Evolutionary conservation across 75 land plant genomes (phyloP).

Genomic region (Chamaecyparis obtusa): DNA sequence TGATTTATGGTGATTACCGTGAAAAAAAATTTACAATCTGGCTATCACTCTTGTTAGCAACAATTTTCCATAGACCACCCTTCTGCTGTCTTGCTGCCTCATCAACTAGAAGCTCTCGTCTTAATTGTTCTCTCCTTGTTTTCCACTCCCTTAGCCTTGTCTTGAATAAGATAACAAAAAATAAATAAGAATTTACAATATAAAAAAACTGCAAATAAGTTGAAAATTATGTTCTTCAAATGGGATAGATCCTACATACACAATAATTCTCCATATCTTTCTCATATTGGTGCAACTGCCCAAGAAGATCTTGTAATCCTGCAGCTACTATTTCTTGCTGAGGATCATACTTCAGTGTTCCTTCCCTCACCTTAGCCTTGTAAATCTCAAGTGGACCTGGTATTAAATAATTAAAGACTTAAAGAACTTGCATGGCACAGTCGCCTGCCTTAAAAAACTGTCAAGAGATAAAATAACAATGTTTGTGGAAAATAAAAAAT

Average conservation of each 20-base stretch:
- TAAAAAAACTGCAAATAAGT: not conserved
- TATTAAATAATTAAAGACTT: not conserved
- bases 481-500: not conserved
- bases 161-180: conserved; percentile 26
- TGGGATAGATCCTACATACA: conserved; percentile 27
- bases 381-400: conserved; percentile 67
- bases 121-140: conserved; percentile 49
- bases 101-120: conserved; percentile 61
- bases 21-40: conserved; percentile 40
- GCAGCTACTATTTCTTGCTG: conserved; percentile 76
- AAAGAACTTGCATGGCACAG: not conserved
- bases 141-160: conserved; percentile 68
- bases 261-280: conserved; percentile 82
- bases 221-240: not conserved
- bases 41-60: conserved; percentile 21
- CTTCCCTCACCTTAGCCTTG: conserved; percentile 57
- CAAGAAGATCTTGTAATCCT: conserved; percentile 70
- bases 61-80: conserved; percentile 25
- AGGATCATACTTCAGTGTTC: conserved; percentile 67
- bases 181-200: not conserved
- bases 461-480: not conserved
- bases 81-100: conserved; percentile 71
- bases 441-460: not conserved
- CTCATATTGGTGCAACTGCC: conserved; percentile 64
- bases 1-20: conserved; percentile 18